A percentile compares a stretch with the other conserved stretches of the same genome.
Evolutionary conservation across 2,329 filamentous ascomycete genomes (phyloP).

Genomic region (Dothistroma pini): DNA sequence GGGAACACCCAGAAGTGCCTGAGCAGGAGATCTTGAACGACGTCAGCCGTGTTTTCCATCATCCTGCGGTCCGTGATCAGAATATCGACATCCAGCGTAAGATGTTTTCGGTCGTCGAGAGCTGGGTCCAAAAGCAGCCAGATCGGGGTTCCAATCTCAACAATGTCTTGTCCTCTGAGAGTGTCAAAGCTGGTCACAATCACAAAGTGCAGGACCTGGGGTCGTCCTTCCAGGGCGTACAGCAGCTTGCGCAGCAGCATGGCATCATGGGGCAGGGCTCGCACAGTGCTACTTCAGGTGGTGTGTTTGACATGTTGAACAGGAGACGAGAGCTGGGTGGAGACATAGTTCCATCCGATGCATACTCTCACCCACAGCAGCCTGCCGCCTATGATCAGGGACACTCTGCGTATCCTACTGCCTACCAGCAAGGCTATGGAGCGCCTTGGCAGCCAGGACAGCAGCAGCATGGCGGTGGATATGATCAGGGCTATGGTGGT

Average conservation of each 20-base stretch:
- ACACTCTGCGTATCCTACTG: constrained; percentile 31
- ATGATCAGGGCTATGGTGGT: constrained; percentile 22
- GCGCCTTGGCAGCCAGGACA: constrained; percentile 31
- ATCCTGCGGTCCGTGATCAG: constrained; percentile 76
- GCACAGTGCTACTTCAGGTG: constrained; percentile 29
- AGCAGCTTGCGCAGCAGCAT: constrained; percentile 25
- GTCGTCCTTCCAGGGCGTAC: constrained; percentile 22
- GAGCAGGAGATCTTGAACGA: constrained; percentile 82
- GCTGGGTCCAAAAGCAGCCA: constrained; percentile 70
- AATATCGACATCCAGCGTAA: constrained; percentile 73
- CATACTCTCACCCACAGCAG: constrained; percentile 24
- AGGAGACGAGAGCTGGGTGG: constrained; percentile 8
- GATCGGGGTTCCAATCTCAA: constrained; percentile 67
- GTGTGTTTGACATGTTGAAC: constrained; percentile 31
- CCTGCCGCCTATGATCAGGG: constrained; percentile 30
- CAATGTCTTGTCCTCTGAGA: constrained; percentile 72
- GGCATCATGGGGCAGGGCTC: constrained; percentile 20
- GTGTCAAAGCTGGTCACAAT: constrained; percentile 79
- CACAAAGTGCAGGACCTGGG: constrained; percentile 47
- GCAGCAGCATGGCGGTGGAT: constrained; percentile 17
- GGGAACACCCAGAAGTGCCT: constrained; percentile 80
- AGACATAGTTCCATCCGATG: constrained; percentile 13
- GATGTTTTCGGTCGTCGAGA: constrained; percentile 84
- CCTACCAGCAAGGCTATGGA: constrained; percentile 37
- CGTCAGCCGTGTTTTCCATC: constrained; percentile 80